phyloP scores from a whole-genome alignment of 2,329 filamentous ascomycete genomes.

The Nigrograna mackinnonii region DNA sequence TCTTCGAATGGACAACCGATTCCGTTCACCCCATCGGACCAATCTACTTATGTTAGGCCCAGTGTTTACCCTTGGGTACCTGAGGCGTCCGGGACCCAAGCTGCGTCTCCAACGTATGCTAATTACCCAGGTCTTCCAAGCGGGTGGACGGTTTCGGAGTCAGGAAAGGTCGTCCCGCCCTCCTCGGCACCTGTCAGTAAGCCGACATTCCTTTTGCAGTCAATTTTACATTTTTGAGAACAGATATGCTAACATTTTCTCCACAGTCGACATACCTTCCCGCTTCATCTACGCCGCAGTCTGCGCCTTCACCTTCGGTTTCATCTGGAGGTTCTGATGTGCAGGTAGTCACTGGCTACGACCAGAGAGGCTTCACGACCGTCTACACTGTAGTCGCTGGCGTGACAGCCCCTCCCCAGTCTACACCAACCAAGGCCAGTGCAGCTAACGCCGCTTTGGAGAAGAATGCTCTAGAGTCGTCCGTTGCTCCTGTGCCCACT shows the following conservation, averaged over 20 bases:
- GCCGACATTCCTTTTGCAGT: constrained; percentile 47
- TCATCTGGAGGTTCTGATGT: constrained; percentile 45
- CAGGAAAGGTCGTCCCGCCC: constrained; percentile 78
- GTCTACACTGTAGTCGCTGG: constrained; percentile 46
- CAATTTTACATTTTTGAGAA: constrained; percentile 13
- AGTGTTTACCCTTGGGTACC: constrained; percentile 65
- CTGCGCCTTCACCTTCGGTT: constrained; percentile 47
- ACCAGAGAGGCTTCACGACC: constrained; percentile 55
- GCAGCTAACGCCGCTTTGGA: constrained; percentile 13
- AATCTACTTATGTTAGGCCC: constrained; percentile 50
- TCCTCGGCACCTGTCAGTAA: constrained; percentile 70
- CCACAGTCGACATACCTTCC: constrained; percentile 54
- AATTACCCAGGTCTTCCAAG: constrained; percentile 67
- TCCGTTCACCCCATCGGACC: constrained; percentile 68
- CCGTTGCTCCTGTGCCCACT: constrained; percentile 13
- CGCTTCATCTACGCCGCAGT: constrained; percentile 57
- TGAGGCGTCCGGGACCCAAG: constrained; percentile 52
- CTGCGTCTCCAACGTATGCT: constrained; percentile 48
- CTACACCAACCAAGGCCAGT: constrained; percentile 13
- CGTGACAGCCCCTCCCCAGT: constrained; percentile 38
- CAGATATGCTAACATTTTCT: constrained; percentile 23
- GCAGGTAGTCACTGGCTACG: constrained; percentile 49
- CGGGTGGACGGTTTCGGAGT: constrained; percentile 79
- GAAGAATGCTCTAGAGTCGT: constrained; percentile 16
- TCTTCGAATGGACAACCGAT: constrained; percentile 66